phyloP scores from a whole-genome alignment of 129 eudicot species.

The Deinandra increscens region DNA sequence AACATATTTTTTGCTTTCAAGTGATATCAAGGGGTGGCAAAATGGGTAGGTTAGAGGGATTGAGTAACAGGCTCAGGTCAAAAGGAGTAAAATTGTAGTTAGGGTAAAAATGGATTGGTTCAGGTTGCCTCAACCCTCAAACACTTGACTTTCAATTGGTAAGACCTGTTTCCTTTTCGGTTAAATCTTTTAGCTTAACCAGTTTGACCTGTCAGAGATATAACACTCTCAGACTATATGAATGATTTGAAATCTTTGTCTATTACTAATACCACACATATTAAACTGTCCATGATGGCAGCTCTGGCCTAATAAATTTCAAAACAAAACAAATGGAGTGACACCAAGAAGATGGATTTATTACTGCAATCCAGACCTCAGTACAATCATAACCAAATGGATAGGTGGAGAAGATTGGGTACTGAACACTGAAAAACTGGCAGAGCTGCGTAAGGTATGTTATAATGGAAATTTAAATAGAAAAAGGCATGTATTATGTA shows the following conservation, averaged over 20 bases:
- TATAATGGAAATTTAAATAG: neutral
- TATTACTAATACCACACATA: constrained; percentile 11
- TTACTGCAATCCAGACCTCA: constrained; percentile 92
- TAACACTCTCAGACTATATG: neutral
- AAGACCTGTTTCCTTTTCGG: neutral
- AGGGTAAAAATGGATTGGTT: neutral
- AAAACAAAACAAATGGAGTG: constrained; percentile 96
- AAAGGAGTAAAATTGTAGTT: neutral
- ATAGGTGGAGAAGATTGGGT: constrained; percentile 86
- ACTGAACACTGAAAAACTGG: constrained; percentile 73
- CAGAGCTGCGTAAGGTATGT: constrained; percentile 73
- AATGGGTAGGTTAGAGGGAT: neutral
- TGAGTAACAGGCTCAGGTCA: neutral
- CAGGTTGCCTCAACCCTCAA: neutral
- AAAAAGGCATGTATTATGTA: neutral
- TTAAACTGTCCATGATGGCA: constrained; percentile 30
- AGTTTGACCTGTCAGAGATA: neutral
- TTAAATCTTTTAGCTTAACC: constrained; percentile 5
- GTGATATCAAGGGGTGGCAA: neutral
- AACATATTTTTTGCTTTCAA: neutral
- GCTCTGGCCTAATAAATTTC: constrained; percentile 96
- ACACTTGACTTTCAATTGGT: neutral
- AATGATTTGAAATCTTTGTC: neutral
- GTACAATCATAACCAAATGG: constrained; percentile 83
- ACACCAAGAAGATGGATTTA: constrained; percentile 93